Evolutionary conservation across 2,329 filamentous ascomycete genomes (phyloP), one percentile per base, ranked within the genome.

Genomic region (Epichloe scottii): DNA sequence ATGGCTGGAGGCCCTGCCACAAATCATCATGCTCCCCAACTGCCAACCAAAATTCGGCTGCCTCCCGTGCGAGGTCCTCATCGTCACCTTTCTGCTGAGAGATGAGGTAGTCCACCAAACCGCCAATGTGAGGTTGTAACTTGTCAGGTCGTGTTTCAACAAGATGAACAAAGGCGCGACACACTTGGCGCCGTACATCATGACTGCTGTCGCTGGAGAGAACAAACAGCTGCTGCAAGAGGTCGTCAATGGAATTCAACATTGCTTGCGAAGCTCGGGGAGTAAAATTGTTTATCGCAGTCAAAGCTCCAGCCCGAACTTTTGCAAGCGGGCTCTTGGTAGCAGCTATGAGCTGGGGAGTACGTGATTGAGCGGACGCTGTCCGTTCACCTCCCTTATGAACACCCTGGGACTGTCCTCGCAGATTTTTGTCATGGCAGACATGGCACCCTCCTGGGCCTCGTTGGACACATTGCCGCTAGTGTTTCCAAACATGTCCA

Each of bases 31-130:
- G 88, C 65, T 96, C 93, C 54, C 89, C 90, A 19, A 95, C 84
- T 39, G 89, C 89, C 43, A 98, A 79, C 89, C 94, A 98, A 64
- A 98, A 98, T 66, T 98, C 93, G 5, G 93, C 89, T 8, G 93
- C 93, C 65, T 98, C 93, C 57, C 94, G 83, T 38, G 91, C 89
- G 53, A 98, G 75, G 41, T 97, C 89, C 51, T 90, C 84, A 57
- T 97, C 90, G 26, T 90, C 83, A 56, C 84, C 85, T 66, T 85
- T 82, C 66, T 98, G 93, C 65, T 98, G 93, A 33, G 81, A 75
- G 53, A 97, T 79, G 66, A 96, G 93, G 64, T 96, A 98, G 63
- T 94, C 87, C 33, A 98, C 89, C 51, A 98, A 75, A 5, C 87
- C 90, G 49, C 78, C 74, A 63, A 97, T 85, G 64, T 97, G 88